Percentiles rank a stretch among this genome's conserved stretches.
Conservation (phyloP, 768 basidiomycete genomes). For the Auriculariales sp. region DNA sequence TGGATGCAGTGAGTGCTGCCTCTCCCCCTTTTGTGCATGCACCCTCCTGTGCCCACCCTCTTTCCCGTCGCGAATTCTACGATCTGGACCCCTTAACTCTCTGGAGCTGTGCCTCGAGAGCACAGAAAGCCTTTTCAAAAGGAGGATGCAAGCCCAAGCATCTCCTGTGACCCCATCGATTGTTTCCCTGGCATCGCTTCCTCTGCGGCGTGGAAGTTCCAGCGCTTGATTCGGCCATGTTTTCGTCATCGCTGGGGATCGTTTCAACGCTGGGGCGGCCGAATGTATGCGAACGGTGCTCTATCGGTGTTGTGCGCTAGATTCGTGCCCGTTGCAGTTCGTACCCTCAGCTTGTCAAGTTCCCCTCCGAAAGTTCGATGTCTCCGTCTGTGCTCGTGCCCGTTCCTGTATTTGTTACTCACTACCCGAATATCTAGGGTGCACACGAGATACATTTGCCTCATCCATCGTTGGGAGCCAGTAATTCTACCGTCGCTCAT, state of each 20-base stretch:
- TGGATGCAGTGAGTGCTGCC: slow-evolving; percentile 29
- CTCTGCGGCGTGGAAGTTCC: no score
- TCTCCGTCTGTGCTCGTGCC: neutral
- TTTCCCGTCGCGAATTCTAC: no score
- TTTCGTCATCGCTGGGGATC: neutral
- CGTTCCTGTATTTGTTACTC: neutral
- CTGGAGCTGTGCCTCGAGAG: neutral
- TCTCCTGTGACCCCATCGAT: neutral
- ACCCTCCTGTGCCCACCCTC: no score
- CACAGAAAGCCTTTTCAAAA: neutral
- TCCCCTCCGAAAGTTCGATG: neutral
- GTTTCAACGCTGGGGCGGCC: neutral
- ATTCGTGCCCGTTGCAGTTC: neutral
- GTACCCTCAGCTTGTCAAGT: neutral
- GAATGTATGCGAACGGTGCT: neutral
- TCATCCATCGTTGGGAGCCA: no score
- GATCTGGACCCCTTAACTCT: neutral
- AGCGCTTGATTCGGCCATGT: no score
- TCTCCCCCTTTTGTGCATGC: no score
- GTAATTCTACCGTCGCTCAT: no score
- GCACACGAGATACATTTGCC: slow-evolving; percentile 19
- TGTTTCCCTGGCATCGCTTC: no score
- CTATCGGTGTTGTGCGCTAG: neutral
- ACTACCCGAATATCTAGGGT: slow-evolving; percentile 14
- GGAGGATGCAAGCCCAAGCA: neutral